phyloP scores from a whole-genome alignment of 2,329 filamentous ascomycete species.

The Neonectria hederae region DNA sequence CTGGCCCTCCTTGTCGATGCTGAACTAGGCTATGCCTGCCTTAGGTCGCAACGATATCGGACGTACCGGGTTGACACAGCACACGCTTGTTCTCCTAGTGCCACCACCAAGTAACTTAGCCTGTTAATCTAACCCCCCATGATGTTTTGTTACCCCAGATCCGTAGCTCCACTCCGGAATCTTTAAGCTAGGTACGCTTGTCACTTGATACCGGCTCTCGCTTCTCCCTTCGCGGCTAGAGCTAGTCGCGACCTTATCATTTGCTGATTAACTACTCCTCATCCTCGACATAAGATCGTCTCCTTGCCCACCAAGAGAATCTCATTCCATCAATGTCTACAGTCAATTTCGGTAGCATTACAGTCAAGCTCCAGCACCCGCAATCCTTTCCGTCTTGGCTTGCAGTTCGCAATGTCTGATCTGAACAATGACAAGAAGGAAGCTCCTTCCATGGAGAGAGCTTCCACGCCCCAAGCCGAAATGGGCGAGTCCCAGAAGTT shows the following conservation, averaged over 20 bases:
- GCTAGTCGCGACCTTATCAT: background rate
- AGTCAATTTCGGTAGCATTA: background rate
- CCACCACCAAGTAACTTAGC: background rate
- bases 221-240: background rate
- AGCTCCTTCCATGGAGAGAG: constrained; percentile 3
- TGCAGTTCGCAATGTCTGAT: background rate
- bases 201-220: background rate
- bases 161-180: background rate
- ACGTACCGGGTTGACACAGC: background rate
- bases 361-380: background rate
- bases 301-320: background rate
- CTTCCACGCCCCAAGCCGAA: constrained; percentile 1
- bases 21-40: background rate
- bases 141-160: background rate
- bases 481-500: constrained; percentile 9
- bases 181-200: background rate
- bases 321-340: background rate
- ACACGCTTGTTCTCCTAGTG: background rate
- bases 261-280: background rate
- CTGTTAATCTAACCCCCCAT: background rate
- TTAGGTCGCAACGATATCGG: background rate
- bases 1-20: background rate
- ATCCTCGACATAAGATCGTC: background rate
- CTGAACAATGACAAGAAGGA: background rate
- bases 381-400: background rate